Evolutionary conservation across 495 filamentous ascomycete species (phyloP).

Genomic region (Penicillium psychrofluorescens): DNA sequence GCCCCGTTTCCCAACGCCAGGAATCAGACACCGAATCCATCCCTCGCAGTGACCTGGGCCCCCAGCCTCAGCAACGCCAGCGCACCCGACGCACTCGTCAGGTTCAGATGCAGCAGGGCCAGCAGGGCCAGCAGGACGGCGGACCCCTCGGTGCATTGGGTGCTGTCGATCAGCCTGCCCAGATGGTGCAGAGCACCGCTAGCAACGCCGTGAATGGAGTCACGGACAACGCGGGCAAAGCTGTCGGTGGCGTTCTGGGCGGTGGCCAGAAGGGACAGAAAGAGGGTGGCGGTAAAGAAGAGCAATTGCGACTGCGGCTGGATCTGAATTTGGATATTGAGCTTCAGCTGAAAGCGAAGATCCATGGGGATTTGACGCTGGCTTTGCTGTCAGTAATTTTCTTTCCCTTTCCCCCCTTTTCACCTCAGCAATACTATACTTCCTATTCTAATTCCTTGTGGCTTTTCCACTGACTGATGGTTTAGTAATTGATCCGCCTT

Average conservation of each 20-base stretch:
- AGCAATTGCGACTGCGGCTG: constrained; percentile 69
- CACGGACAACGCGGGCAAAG: constrained; percentile 49
- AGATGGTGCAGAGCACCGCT: constrained; percentile 58
- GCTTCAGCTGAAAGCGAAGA: constrained; percentile 84
- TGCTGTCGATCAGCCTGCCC: constrained; percentile 48
- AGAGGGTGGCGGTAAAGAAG: constrained; percentile 47
- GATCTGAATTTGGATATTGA: constrained; percentile 87
- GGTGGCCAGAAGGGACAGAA: constrained; percentile 32
- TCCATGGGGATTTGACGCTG: constrained; percentile 83
- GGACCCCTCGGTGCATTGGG: constrained; percentile 48
- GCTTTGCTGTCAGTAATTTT: constrained; percentile 66
- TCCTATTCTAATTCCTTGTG: neutral
- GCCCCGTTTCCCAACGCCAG: constrained; percentile 15
- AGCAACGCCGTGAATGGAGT: constrained; percentile 52
- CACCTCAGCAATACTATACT: neutral
- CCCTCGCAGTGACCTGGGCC: constrained; percentile 30
- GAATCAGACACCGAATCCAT: constrained; percentile 32
- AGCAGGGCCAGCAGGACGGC: constrained; percentile 27
- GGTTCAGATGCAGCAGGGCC: constrained; percentile 20
- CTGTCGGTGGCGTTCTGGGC: constrained; percentile 44
- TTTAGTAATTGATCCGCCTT: constrained; percentile 18
- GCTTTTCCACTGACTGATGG: constrained; percentile 16
- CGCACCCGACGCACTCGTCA: constrained; percentile 25
- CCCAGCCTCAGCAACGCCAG: constrained; percentile 29
- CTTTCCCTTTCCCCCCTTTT: neutral